phyloP scores from a whole-genome alignment of 2,329 filamentous ascomycete species.

The Phymatotrichopsis omnivora region DNA sequence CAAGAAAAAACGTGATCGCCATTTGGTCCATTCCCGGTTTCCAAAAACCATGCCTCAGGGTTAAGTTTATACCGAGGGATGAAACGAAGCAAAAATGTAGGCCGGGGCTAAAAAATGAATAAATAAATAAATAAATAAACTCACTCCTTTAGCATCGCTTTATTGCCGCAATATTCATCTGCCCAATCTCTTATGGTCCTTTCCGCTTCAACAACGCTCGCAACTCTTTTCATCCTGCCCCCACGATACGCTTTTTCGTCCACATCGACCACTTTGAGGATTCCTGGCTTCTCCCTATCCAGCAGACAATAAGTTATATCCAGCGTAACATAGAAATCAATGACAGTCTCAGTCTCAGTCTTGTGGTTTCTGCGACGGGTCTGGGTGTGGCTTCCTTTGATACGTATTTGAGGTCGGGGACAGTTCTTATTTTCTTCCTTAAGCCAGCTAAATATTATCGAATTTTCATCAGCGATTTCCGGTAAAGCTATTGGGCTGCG shows the following conservation, averaged over 20 bases:
- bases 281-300: constrained; percentile 39
- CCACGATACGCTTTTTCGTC: constrained; percentile 55
- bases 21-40: no score
- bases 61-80: no score
- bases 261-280: constrained; percentile 46
- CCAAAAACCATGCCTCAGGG: no score
- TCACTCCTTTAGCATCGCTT: constrained; percentile 44
- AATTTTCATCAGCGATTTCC: no score
- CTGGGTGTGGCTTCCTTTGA: constrained; percentile 33
- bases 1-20: no score
- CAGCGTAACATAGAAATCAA: constrained; percentile 51
- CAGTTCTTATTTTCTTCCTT: constrained; percentile 10
- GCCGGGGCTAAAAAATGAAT: background rate
- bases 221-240: constrained; percentile 43
- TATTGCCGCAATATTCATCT: constrained; percentile 52
- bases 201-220: constrained; percentile 4
- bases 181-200: constrained; percentile 51
- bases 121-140: background rate
- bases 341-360: constrained; percentile 38
- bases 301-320: constrained; percentile 52
- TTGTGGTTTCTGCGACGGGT: constrained; percentile 26
- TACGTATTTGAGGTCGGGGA: constrained; percentile 24
- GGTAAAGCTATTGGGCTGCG: no score
- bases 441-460: constrained; percentile 24
- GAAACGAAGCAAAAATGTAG: background rate